Evolutionary conservation across 1,139 yeast genomes (phyloP), one percentile per base, ranked within the genome.

Genomic region (Candida frijolesensis): DNA sequence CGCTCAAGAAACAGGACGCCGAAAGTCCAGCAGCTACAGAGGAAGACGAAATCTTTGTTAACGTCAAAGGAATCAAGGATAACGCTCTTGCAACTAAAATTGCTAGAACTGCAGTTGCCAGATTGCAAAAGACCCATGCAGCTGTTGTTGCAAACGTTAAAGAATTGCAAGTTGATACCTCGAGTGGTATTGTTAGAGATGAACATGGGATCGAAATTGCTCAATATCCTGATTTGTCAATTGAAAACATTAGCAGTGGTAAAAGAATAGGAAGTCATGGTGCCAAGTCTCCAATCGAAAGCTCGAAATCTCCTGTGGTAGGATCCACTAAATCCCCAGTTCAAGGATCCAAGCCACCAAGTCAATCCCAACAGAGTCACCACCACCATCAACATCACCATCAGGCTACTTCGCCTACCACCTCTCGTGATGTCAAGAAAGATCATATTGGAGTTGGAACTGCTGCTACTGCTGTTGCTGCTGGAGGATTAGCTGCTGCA

Each of bases 91-190:
- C 77, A 1, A 63, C 67, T 9, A 48, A 46, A 14, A 58, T 71
- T 51, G 76, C 76, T n/a, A 59, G 63, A 42, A 54, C 59, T 27
- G 71, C 71, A 4, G 71, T 71, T 12, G 57, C 59, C 7, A 56
- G 63, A 18, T 63, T 72, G 30, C 56, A 57, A 52, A 64, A 64
- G 50, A 56, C 60, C 11, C 60, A 62, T 33, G 70, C 70, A 3
- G 63, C 64, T n/a, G 53, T 64, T 1, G 57, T 70, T 42, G 53
- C 59, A 2, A 52, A 55, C 11, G 65, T 64, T 18, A 62, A 64
- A 50, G 71, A 66, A 49, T 57, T 72, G 41, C 66, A 57, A 47
- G 68, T 71, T 39, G 69, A 72, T 55, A 70, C 72, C 15, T 47
- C 48, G 9, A 61, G 68, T 32, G 76, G 76, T 11, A 54, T 59